Evolutionary conservation across 2,329 filamentous ascomycete genomes (phyloP).

Genomic region (Tothia fuscella): DNA sequence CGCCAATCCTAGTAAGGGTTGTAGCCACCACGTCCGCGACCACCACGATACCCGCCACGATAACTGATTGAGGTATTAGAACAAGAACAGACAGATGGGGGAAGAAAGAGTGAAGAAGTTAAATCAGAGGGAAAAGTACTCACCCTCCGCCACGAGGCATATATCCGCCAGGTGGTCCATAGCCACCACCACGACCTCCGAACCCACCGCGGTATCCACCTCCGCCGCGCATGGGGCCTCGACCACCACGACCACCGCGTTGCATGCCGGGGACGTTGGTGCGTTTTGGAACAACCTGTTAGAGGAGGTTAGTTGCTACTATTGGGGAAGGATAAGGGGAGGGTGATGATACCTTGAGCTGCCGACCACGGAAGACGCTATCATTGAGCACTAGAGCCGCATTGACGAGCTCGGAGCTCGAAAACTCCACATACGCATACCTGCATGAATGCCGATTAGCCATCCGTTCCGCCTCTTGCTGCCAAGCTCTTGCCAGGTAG

Average conservation of each 20-base stretch:
- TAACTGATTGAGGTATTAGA: conserved; percentile 16
- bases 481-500: conserved; percentile 45
- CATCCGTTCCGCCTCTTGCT: conserved; percentile 38
- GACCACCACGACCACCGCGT: conserved; percentile 51
- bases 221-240: conserved; percentile 37
- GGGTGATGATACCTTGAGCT: conserved; percentile 66
- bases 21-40: conserved; percentile 16
- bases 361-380: conserved; percentile 86
- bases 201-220: conserved; percentile 39
- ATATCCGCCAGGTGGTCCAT: conserved; percentile 22
- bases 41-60: conserved; percentile 26
- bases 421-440: conserved; percentile 98
- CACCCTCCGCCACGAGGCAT: conserved; percentile 29
- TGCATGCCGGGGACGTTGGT: conserved; percentile 95
- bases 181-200: conserved; percentile 46
- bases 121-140: conserved; percentile 10
- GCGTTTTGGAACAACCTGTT: conserved; percentile 73
- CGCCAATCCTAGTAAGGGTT: conserved; percentile 1
- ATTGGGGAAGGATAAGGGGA: background rate
- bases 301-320: background rate
- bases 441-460: conserved; percentile 44
- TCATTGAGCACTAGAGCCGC: conserved; percentile 93
- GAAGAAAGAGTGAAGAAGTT: too few relatives aligned
- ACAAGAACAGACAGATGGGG: too few relatives aligned
- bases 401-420: conserved; percentile 82